Percentiles rank a stretch among this genome's conserved stretches.
Conservation (phyloP, 2,329 filamentous ascomycete species). For the Claviceps cyperi region DNA sequence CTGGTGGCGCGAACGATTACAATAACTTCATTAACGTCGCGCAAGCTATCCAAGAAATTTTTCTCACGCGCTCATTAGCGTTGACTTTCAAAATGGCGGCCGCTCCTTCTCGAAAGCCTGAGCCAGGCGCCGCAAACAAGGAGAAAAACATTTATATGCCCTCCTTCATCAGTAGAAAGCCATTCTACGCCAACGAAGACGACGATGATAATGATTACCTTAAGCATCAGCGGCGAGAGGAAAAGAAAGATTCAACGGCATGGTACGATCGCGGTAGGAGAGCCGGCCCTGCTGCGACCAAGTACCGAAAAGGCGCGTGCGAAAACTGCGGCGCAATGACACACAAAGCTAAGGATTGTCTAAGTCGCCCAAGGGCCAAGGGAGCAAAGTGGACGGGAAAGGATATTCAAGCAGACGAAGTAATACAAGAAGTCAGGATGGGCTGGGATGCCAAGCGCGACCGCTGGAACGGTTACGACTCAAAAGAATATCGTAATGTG, state of each 20-base stretch:
- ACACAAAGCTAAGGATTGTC: slow-evolving; percentile 87
- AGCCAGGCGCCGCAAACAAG: slow-evolving; percentile 40
- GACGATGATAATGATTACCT: slow-evolving; percentile 76
- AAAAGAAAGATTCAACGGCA: slow-evolving; percentile 57
- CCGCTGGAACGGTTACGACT: slow-evolving; percentile 95
- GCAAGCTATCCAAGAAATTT: background rate
- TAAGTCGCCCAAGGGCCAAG: slow-evolving; percentile 74
- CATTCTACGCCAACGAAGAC: slow-evolving; percentile 81
- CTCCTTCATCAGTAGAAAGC: slow-evolving; percentile 92
- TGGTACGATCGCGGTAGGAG: slow-evolving; percentile 91
- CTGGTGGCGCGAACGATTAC: background rate
- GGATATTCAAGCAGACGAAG: slow-evolving; percentile 86
- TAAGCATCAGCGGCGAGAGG: slow-evolving; percentile 67
- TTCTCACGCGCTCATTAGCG: background rate
- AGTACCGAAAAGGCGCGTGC: slow-evolving; percentile 94
- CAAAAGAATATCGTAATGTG: slow-evolving; percentile 72
- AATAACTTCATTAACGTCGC: background rate
- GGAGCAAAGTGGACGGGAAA: slow-evolving; percentile 86
- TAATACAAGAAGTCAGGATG: slow-evolving; percentile 69
- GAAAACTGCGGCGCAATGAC: slow-evolving; percentile 97
- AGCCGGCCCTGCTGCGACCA: slow-evolving; percentile 75
- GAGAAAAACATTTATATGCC: slow-evolving; percentile 98
- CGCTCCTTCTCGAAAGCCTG: slow-evolving; percentile 20
- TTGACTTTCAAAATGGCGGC: slow-evolving; percentile 7
- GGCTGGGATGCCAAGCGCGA: slow-evolving; percentile 97